A percentile compares a stretch with the other conserved stretches of the same genome.
Conservation (phyloP, 2,329 filamentous ascomycete species). For the Pyricularia pennisetigena region DNA sequence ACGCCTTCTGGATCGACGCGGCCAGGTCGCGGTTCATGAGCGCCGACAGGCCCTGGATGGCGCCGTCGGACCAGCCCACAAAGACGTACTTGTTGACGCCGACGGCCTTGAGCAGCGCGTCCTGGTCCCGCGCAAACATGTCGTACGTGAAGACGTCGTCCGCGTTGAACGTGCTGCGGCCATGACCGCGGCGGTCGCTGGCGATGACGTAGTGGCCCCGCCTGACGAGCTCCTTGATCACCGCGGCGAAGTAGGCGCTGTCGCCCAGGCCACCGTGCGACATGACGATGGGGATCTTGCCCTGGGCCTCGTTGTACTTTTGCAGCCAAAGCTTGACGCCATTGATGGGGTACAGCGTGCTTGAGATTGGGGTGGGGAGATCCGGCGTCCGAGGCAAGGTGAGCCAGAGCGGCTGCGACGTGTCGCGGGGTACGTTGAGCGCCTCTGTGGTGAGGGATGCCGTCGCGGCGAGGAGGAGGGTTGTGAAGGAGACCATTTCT, state of each 20-base stretch:
- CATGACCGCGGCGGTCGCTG: conserved; percentile 29
- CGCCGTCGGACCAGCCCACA: conserved; percentile 32
- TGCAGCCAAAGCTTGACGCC: conserved; percentile 29
- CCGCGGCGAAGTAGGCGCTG: conserved; percentile 28
- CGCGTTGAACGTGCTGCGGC: conserved; percentile 25
- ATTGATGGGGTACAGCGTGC: conserved; percentile 19
- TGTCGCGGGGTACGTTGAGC: not conserved
- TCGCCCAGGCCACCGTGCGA: conserved; percentile 30
- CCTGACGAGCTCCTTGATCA: conserved; percentile 22
- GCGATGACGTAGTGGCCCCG: conserved; percentile 27
- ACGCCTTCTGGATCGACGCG: conserved; percentile 25
- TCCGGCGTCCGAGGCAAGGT: conserved; percentile 27
- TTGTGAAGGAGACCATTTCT: not conserved
- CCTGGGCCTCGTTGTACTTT: conserved; percentile 25
- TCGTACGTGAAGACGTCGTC: conserved; percentile 27
- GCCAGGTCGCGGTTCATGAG: conserved; percentile 21
- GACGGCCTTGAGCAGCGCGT: conserved; percentile 18
- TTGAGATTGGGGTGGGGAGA: conserved; percentile 23
- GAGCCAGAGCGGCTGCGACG: conserved; percentile 30
- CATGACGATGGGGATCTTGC: conserved; percentile 24
- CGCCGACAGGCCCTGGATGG: conserved; percentile 24
- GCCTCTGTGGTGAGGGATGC: not conserved
- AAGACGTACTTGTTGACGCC: conserved; percentile 21
- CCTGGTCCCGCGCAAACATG: conserved; percentile 25
- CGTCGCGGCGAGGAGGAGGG: not conserved